Percentiles rank a stretch among this genome's conserved stretches.
Evolutionary conservation across 192 early-diverging fungal species (phyloP).

Genomic region (Coemansia umbellata): DNA sequence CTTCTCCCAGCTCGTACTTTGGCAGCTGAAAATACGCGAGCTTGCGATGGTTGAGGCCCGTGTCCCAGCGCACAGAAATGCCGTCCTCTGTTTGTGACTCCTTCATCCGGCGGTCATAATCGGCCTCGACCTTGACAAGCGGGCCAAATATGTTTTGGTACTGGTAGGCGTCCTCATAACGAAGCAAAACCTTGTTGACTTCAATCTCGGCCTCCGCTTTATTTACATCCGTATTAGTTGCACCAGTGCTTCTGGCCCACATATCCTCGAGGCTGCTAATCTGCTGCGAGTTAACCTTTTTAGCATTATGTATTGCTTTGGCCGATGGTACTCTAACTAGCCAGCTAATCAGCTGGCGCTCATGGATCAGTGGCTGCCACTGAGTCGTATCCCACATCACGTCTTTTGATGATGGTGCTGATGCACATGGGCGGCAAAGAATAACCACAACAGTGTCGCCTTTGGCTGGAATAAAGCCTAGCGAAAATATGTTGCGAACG

Average conservation of each 20-base stretch:
- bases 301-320: conserved; percentile 76
- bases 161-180: conserved; percentile 95
- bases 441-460: conserved; percentile 96
- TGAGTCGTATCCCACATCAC: conserved; percentile 95
- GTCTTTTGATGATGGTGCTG: conserved; percentile 84
- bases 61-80: conserved; percentile 94
- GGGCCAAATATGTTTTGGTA: conserved; percentile 96
- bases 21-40: conserved; percentile 92
- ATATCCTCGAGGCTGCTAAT: conserved; percentile 85
- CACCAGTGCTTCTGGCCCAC: conserved; percentile 77
- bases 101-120: conserved; percentile 82
- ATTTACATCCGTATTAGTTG: conserved; percentile 77
- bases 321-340: conserved; percentile 87
- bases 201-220: conserved; percentile 65
- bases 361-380: conserved; percentile 95
- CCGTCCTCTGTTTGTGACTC: conserved; percentile 96
- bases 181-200: conserved; percentile 74
- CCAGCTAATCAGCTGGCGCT: conserved; percentile 93
- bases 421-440: conserved; percentile 92
- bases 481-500: conserved; percentile 87
- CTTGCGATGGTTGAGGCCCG: conserved; percentile 88
- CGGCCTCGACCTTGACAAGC: conserved; percentile 91
- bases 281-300: conserved; percentile 77
- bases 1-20: conserved; percentile 83
- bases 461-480: conserved; percentile 99